These are phyloP conservation scores for Psilocybe subaeruginosa DNA, from an alignment of 768 basidiomycete genomes.

Conservation along the genomic window DNA sequence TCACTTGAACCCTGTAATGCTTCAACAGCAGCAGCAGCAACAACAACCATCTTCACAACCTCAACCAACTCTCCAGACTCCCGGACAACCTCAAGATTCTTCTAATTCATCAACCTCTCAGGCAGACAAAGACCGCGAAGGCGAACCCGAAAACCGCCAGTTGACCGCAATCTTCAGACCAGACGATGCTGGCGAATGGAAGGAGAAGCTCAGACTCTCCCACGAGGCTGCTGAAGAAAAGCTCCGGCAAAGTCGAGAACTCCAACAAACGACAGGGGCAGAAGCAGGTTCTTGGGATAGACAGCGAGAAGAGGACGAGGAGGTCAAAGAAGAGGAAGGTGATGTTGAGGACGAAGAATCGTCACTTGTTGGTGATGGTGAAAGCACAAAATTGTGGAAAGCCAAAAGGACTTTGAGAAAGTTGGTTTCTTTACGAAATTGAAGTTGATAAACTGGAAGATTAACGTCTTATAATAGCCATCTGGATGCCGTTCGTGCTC, in stretches of 20 bases:
- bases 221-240: conserved; percentile 62
- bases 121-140: conserved; percentile 47
- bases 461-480: conserved; percentile 58
- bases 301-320: conserved; percentile 60
- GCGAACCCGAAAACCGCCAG: conserved; percentile 52
- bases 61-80: conserved; percentile 36
- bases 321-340: conserved; percentile 72
- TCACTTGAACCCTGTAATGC: conserved; percentile 41
- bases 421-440: conserved; percentile 51
- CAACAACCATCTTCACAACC: conserved; percentile 29
- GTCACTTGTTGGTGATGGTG: conserved; percentile 66
- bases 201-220: conserved; percentile 69
- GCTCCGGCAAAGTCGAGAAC: conserved; percentile 44
- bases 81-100: conserved; percentile 34
- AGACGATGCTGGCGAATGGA: conserved; percentile 87
- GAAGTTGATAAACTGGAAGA: conserved; percentile 10
- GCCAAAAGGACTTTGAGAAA: conserved; percentile 86
- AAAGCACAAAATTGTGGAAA: conserved; percentile 80
- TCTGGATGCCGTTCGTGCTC: conserved; percentile 87
- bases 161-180: conserved; percentile 87
- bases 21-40: conserved; percentile 40
- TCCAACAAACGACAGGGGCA: conserved; percentile 30
- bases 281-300: conserved; percentile 55
- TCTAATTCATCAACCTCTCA: conserved; percentile 23
- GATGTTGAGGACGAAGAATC: conserved; percentile 69